Evolutionary conservation across 2,329 filamentous ascomycete genomes (phyloP).

Genomic region (Neofusicoccum cordaticola): DNA sequence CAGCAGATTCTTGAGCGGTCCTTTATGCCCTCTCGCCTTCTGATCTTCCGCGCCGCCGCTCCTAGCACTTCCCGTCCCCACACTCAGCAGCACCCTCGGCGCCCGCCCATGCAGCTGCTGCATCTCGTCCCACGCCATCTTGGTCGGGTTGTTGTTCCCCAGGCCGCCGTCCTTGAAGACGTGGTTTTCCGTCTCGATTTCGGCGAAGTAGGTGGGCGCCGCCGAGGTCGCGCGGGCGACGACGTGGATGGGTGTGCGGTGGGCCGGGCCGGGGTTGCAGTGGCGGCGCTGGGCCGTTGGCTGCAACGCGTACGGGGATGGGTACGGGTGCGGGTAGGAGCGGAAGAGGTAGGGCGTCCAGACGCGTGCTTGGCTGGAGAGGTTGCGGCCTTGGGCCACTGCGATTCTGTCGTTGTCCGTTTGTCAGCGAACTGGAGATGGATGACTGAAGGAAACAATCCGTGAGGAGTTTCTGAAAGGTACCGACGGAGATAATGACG

Average conservation of each 20-base stretch:
- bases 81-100: slow-evolving; percentile 19
- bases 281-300: not conserved
- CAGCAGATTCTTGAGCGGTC: too few species aligned
- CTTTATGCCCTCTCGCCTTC: too few species aligned
- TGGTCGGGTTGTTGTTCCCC: slow-evolving; percentile 21
- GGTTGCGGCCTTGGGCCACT: not conserved
- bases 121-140: slow-evolving; percentile 19
- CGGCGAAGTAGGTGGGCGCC: slow-evolving; percentile 20
- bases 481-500: too few species aligned
- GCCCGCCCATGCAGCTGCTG: slow-evolving; percentile 19
- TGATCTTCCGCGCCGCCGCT: too few species aligned
- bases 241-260: slow-evolving; percentile 16
- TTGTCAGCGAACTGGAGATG: not conserved
- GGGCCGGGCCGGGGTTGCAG: slow-evolving; percentile 18
- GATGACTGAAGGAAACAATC: too few species aligned
- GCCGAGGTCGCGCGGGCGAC: slow-evolving; percentile 21
- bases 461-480: too few species aligned
- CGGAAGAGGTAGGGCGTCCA: slow-evolving; percentile 16
- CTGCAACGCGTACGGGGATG: not conserved
- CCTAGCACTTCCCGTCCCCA: slow-evolving; percentile 19
- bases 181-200: slow-evolving; percentile 1
- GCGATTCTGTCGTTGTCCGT: not conserved
- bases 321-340: slow-evolving; percentile 19
- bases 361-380: not conserved
- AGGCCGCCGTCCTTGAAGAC: slow-evolving; percentile 21